Conservation (phyloP, 371 early-diverging fungal genomes). For the Circinella umbellata region DNA sequence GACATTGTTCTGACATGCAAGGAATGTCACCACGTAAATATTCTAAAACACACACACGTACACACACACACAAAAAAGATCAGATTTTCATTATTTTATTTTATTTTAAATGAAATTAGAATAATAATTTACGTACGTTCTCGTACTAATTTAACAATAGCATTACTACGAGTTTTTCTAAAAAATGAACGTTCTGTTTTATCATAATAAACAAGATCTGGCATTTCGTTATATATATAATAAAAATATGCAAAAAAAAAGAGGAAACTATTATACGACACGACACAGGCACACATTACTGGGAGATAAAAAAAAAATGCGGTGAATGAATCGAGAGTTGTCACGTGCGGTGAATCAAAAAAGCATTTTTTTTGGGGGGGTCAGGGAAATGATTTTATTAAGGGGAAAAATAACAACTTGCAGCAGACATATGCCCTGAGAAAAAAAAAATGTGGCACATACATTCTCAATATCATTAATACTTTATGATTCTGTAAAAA, state of each 20-base stretch:
- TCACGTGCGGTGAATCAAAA: too few species aligned
- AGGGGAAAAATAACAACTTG: too few species aligned
- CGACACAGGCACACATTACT: not conserved
- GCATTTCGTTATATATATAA: conserved; percentile 19
- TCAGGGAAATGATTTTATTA: too few species aligned
- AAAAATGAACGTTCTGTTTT: conserved; percentile 45
- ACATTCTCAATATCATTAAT: too few species aligned
- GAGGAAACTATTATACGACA: not conserved
- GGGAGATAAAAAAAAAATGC: too few species aligned
- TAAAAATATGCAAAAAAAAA: not conserved
- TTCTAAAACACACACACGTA: conserved; percentile 28
- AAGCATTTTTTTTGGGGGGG: too few species aligned
- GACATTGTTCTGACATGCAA: conserved; percentile 59
- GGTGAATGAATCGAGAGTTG: too few species aligned
- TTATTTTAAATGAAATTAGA: not conserved
- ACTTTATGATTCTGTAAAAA: conserved; percentile 1
- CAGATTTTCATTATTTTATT: not conserved
- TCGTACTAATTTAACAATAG: conserved; percentile 63
- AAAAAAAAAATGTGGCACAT: not conserved
- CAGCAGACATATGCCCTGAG: not conserved
- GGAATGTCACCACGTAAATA: conserved; percentile 72
- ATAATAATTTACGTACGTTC: conserved; percentile 53
- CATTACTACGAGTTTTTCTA: conserved; percentile 59
- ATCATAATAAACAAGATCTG: conserved; percentile 15
- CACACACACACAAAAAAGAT: not conserved